Percentiles rank a stretch among this genome's conserved stretches.
These are phyloP conservation scores for Tricholoma matsutake DNA, from an alignment of 768 basidiomycete genomes.

Conservation along the genomic window DNA sequence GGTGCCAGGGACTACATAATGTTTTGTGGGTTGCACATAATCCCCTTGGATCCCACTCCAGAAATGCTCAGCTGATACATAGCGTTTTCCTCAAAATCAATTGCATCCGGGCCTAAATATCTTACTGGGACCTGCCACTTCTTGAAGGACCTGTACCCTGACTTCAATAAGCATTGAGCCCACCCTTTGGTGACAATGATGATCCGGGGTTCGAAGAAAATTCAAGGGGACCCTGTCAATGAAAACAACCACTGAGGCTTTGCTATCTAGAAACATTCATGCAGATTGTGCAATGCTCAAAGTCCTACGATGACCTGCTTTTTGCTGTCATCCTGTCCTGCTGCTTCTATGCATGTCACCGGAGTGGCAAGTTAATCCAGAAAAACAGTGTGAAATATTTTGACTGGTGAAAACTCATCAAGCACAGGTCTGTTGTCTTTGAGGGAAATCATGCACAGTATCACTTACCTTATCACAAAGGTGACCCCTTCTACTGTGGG, in stretches of 20 bases:
- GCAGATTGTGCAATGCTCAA: not conserved
- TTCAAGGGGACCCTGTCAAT: constrained; percentile 3
- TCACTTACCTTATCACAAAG: too few relatives aligned
- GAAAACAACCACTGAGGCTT: not conserved
- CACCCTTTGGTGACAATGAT: constrained; percentile 17
- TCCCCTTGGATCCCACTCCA: too few relatives aligned
- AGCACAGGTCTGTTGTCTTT: too few relatives aligned
- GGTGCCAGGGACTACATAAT: too few relatives aligned
- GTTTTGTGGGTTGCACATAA: too few relatives aligned
- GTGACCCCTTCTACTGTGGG: too few relatives aligned
- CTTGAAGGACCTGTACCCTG: constrained; percentile 19
- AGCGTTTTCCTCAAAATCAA: not conserved
- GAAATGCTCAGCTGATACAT: not conserved
- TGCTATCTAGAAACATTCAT: not conserved
- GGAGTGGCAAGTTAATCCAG: too few relatives aligned
- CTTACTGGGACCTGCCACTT: constrained; percentile 23
- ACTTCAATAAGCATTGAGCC: constrained; percentile 17
- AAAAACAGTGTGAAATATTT: too few relatives aligned
- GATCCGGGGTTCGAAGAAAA: constrained; percentile 14
- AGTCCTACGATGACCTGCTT: constrained; percentile 1
- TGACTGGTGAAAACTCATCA: too few relatives aligned
- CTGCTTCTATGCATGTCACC: too few relatives aligned
- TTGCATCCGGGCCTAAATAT: constrained; percentile 15
- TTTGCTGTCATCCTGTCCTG: too few relatives aligned
- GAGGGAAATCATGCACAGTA: too few relatives aligned